Conservation (phyloP, 768 basidiomycete species). For the Russula griseocarnosa region DNA sequence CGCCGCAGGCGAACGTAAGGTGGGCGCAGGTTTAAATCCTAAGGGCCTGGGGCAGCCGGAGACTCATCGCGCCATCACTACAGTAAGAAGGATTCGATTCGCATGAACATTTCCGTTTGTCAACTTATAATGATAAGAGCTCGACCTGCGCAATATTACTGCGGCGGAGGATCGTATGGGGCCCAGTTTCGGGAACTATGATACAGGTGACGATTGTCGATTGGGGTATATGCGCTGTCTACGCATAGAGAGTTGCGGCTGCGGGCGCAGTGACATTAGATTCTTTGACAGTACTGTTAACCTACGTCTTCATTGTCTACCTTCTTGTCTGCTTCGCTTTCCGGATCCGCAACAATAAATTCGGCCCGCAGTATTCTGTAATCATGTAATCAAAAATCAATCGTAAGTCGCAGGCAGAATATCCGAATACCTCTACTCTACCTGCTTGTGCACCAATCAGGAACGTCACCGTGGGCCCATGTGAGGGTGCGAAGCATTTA, state of each 20-base stretch:
- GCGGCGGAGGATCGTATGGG: not conserved
- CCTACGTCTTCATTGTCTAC: not conserved
- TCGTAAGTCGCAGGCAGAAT: not conserved
- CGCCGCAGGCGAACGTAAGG: not conserved
- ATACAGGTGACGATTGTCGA: not conserved
- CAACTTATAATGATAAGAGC: not conserved
- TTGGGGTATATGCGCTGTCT: not conserved
- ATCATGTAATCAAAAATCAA: too few species aligned
- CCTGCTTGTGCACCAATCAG: too few species aligned
- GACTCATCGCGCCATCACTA: not conserved
- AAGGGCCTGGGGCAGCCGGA: not conserved
- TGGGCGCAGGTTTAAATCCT: not conserved
- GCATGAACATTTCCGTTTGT: not conserved
- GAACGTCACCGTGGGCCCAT: not conserved
- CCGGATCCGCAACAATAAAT: not conserved
- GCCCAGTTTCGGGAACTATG: not conserved
- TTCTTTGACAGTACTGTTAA: too few species aligned
- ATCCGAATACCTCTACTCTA: not conserved
- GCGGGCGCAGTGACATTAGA: not conserved
- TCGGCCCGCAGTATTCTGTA: too few species aligned
- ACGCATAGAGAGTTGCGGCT: not conserved
- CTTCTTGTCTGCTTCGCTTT: not conserved
- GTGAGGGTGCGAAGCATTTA: not conserved
- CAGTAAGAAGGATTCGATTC: not conserved
- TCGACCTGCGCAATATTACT: not conserved